phyloP scores from a whole-genome alignment of 2,329 filamentous ascomycete species.

The Colletotrichum sp. region DNA sequence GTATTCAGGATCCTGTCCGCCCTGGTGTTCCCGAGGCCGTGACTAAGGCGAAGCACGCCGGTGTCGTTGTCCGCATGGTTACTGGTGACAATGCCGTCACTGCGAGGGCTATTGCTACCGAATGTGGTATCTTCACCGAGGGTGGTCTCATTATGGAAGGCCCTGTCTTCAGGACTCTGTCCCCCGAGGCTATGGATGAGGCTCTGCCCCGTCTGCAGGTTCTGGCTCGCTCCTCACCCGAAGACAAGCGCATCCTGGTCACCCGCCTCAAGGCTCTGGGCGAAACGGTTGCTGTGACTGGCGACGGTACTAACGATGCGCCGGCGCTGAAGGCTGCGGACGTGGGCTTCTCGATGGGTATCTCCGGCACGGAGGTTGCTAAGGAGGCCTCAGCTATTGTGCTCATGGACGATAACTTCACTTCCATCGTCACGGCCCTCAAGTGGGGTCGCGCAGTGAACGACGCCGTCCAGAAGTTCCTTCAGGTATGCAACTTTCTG shows the following conservation, averaged over 20 bases:
- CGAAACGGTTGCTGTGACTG: slow-evolving; percentile 67
- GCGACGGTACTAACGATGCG: slow-evolving; percentile 71
- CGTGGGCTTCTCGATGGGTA: slow-evolving; percentile 72
- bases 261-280: slow-evolving; percentile 57
- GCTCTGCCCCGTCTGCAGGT: slow-evolving; percentile 55
- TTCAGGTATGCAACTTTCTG: slow-evolving; percentile 47
- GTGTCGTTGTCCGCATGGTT: slow-evolving; percentile 74
- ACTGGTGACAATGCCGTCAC: slow-evolving; percentile 72
- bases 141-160: slow-evolving; percentile 72
- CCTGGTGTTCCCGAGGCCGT: slow-evolving; percentile 70
- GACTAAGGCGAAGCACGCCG: slow-evolving; percentile 65
- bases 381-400: slow-evolving; percentile 74
- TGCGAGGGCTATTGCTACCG: slow-evolving; percentile 66
- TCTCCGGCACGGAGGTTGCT: slow-evolving; percentile 70
- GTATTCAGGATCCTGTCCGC: slow-evolving; percentile 74
- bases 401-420: slow-evolving; percentile 70
- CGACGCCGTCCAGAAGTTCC: slow-evolving; percentile 71
- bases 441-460: slow-evolving; percentile 74
- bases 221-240: slow-evolving; percentile 62
- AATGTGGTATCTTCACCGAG: slow-evolving; percentile 67
- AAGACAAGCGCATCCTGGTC: slow-evolving; percentile 64
- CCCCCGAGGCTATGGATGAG: slow-evolving; percentile 55
- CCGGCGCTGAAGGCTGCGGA: slow-evolving; percentile 70
- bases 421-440: slow-evolving; percentile 69
- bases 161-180: slow-evolving; percentile 63